Conservation (phyloP, 2,329 filamentous ascomycete species). For the Falciphora oryzae region DNA sequence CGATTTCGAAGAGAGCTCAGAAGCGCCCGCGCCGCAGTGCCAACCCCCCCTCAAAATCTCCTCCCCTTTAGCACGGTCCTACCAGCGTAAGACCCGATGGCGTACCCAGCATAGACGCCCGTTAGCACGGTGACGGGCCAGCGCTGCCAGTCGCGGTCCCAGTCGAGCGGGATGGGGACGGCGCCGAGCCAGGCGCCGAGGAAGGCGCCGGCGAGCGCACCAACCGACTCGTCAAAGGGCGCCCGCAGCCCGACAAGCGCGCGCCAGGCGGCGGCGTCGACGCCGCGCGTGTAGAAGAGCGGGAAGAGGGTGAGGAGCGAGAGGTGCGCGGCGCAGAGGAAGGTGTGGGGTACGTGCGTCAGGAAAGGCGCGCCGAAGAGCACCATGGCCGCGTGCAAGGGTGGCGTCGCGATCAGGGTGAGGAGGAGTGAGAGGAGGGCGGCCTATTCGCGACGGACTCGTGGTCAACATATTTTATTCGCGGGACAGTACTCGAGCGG, state of each 20-base stretch:
- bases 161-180: slow-evolving; percentile 91
- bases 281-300: slow-evolving; percentile 79
- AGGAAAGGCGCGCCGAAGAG: slow-evolving; percentile 90
- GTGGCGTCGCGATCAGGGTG: slow-evolving; percentile 65
- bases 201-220: slow-evolving; percentile 69
- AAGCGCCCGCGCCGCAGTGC: neutral
- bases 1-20: neutral
- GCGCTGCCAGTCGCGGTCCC: slow-evolving; percentile 98
- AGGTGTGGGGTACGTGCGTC: slow-evolving; percentile 70
- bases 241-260: slow-evolving; percentile 58
- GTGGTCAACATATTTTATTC: slow-evolving; percentile 11
- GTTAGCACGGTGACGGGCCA: slow-evolving; percentile 91
- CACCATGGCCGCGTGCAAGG: slow-evolving; percentile 58
- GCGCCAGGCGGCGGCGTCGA: slow-evolving; percentile 67
- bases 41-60: slow-evolving; percentile 26
- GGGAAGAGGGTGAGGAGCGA: slow-evolving; percentile 73
- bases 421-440: slow-evolving; percentile 45
- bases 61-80: slow-evolving; percentile 41
- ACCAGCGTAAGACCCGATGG: slow-evolving; percentile 60
- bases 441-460: slow-evolving; percentile 26
- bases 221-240: slow-evolving; percentile 80
- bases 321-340: slow-evolving; percentile 76
- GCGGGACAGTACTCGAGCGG: neutral
- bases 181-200: slow-evolving; percentile 90
- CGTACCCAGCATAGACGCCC: slow-evolving; percentile 75